Conservation (phyloP, 2,329 filamentous ascomycete species). For the Pezicula rhizophila region DNA sequence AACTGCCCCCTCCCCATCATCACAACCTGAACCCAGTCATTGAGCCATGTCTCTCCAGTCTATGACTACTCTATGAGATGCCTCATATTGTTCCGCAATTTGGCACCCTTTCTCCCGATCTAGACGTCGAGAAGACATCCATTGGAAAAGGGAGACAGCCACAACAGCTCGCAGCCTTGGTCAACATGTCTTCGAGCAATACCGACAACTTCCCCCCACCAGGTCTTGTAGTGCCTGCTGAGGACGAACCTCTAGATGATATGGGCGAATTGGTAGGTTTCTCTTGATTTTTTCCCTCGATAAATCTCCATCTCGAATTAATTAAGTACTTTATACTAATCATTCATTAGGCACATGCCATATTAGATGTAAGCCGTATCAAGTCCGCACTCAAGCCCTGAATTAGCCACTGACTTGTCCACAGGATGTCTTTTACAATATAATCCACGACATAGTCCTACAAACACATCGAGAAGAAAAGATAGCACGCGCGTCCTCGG, state of each 20-base stretch:
- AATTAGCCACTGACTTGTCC: too few species aligned
- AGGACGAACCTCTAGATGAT: constrained; percentile 32
- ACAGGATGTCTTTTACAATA: constrained; percentile 63
- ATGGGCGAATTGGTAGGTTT: constrained; percentile 54
- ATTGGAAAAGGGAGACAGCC: not conserved
- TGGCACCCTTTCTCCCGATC: too few species aligned
- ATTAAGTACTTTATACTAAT: constrained; percentile 11
- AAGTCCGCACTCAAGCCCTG: too few species aligned
- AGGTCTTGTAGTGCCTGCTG: constrained; percentile 47
- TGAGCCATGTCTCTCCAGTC: too few species aligned
- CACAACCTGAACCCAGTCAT: too few species aligned
- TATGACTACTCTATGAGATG: too few species aligned
- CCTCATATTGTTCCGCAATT: too few species aligned
- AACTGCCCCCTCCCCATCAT: too few species aligned
- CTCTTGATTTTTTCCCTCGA: constrained; percentile 9
- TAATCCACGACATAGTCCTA: constrained; percentile 69
- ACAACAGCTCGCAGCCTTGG: constrained; percentile 1
- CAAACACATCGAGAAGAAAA: constrained; percentile 76
- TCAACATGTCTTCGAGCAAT: constrained; percentile 21
- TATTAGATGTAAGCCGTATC: constrained; percentile 47
- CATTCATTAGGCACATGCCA: constrained; percentile 46
- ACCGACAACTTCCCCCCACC: constrained; percentile 15
- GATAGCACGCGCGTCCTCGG: constrained; percentile 60
- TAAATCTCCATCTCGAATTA: constrained; percentile 9
- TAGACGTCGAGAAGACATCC: too few species aligned